phyloP scores from a whole-genome alignment of 2,329 filamentous ascomycete species.

The Pseudopyricularia cyperi region DNA sequence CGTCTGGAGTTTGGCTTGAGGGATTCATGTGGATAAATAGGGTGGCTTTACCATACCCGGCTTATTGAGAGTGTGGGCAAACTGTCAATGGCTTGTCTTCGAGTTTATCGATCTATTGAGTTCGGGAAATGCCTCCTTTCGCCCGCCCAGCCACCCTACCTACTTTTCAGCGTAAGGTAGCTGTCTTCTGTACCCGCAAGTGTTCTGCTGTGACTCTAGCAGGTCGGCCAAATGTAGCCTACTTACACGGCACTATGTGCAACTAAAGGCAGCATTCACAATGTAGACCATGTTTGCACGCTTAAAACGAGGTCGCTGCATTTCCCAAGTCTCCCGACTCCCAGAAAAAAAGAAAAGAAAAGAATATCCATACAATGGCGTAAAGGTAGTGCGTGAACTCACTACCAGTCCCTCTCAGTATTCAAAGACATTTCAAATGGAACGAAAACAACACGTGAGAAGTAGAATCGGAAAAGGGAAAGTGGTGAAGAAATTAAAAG shows the following conservation, averaged over 20 bases:
- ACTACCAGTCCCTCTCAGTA: not conserved
- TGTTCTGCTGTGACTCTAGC: too few species aligned
- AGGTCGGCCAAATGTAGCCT: too few species aligned
- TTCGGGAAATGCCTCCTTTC: too few species aligned
- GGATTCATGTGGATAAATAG: not conserved
- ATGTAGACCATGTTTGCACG: not conserved
- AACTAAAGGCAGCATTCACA: too few species aligned
- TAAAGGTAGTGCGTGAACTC: not conserved
- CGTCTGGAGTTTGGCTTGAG: slow-evolving; percentile 2
- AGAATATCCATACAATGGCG: slow-evolving; percentile 5
- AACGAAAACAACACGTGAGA: slow-evolving; percentile 2
- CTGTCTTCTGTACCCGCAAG: too few species aligned
- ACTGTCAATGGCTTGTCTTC: not conserved
- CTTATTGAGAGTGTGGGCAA: not conserved
- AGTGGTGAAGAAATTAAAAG: slow-evolving; percentile 7
- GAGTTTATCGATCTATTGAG: not conserved
- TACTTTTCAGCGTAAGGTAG: too few species aligned
- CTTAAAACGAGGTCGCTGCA: not conserved
- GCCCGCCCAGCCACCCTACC: too few species aligned
- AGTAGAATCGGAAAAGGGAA: not conserved
- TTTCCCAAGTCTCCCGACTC: not conserved
- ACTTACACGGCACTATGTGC: too few species aligned
- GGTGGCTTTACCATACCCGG: not conserved
- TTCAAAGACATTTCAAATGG: slow-evolving; percentile 12
- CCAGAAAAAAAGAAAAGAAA: too few species aligned